Evolutionary conservation across 371 early-diverging fungal species (phyloP).

Genomic region (Mycotypha africana): DNA sequence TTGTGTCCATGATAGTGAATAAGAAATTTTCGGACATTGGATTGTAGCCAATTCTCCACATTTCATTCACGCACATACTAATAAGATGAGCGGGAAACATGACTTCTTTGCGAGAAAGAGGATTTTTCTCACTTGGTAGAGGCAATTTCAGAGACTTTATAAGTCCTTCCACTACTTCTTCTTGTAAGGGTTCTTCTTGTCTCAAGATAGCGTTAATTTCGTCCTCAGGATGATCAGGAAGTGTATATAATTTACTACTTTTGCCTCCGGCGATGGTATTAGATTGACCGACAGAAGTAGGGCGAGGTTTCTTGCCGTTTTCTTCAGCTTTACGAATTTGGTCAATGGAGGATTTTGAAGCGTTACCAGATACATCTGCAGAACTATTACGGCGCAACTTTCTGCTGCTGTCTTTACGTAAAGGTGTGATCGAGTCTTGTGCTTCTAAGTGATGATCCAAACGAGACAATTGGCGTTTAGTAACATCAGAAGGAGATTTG

Average conservation of each 20-base stretch:
- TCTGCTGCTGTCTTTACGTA: conserved; percentile 7
- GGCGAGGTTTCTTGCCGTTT: conserved; percentile 27
- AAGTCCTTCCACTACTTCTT: conserved; percentile 85
- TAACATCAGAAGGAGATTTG: conserved; percentile 14
- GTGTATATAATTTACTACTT: conserved; percentile 7
- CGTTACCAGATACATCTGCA: conserved; percentile 14
- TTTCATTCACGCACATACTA: conserved; percentile 73
- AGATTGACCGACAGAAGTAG: conserved; percentile 37
- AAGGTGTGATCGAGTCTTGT: conserved; percentile 2
- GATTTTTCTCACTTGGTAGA: conserved; percentile 75
- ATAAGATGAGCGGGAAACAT: conserved; percentile 93
- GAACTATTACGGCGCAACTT: conserved; percentile 29
- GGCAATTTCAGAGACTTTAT: conserved; percentile 86
- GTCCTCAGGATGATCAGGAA: conserved; percentile 31
- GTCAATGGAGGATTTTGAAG: conserved; percentile 25
- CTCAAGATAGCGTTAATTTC: conserved; percentile 50
- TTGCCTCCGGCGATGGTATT: conserved; percentile 24
- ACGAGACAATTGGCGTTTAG: conserved; percentile 1
- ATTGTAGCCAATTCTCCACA: conserved; percentile 78
- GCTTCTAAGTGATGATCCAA: background rate
- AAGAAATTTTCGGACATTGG: conserved; percentile 77
- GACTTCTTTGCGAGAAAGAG: conserved; percentile 79
- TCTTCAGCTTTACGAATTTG: conserved; percentile 22
- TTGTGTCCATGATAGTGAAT: conserved; percentile 79
- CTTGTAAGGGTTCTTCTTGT: conserved; percentile 73